Evolutionary conservation across 1,284 basidiomycete genomes (phyloP).

Genomic region (Apiotrichum sp.): DNA sequence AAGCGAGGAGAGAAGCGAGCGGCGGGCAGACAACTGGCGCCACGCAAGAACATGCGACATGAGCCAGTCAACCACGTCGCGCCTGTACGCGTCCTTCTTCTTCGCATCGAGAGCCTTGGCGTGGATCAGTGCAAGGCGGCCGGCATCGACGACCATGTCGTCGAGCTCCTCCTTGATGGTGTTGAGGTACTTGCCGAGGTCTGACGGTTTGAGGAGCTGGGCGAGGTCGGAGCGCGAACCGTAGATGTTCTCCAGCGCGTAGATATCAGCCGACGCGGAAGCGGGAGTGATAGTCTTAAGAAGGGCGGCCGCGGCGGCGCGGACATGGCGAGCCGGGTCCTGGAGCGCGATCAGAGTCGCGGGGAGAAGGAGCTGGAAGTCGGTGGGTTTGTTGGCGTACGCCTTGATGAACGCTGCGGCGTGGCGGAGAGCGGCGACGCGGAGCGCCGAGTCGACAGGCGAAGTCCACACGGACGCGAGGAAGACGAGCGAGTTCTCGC

Average conservation of each 20-base stretch:
- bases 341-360: slow-evolving; percentile 64
- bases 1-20: slow-evolving; percentile 58
- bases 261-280: slow-evolving; percentile 53
- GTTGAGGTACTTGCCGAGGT: slow-evolving; percentile 63
- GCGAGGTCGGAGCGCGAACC: slow-evolving; percentile 61
- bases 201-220: slow-evolving; percentile 71
- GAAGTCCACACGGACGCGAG: slow-evolving; percentile 63
- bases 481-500: slow-evolving; percentile 71
- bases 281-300: slow-evolving; percentile 42
- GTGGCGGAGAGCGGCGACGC: slow-evolving; percentile 70
- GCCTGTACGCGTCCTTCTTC: slow-evolving; percentile 56
- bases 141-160: slow-evolving; percentile 64
- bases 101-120: slow-evolving; percentile 43
- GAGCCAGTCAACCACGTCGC: slow-evolving; percentile 68
- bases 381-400: slow-evolving; percentile 39
- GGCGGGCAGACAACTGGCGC: slow-evolving; percentile 52
- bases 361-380: slow-evolving; percentile 85
- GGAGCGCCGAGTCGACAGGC: slow-evolving; percentile 41
- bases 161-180: slow-evolving; percentile 55
- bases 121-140: slow-evolving; percentile 61
- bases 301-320: slow-evolving; percentile 64
- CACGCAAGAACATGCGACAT: slow-evolving; percentile 73
- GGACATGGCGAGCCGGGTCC: slow-evolving; percentile 52
- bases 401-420: slow-evolving; percentile 58
- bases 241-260: slow-evolving; percentile 77